Conservation (phyloP, 176 grass and related monocot genomes). For the Cymbopogon citratus region DNA sequence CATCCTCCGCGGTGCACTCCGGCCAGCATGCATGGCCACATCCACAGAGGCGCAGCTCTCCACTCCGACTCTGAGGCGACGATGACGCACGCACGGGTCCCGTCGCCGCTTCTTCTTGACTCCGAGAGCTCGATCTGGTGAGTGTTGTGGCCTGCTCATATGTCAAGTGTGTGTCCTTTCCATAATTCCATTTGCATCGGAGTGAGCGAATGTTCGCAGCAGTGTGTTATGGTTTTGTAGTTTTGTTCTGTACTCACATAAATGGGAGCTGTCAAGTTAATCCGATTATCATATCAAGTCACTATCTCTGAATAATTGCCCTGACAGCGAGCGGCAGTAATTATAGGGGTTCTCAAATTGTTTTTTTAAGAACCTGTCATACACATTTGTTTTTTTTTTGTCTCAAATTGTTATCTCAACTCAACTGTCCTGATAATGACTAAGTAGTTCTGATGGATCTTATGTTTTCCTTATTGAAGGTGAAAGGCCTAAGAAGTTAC, state of each 20-base stretch:
- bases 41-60: too few relatives aligned
- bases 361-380: neutral
- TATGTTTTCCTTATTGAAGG: conserved; percentile 1
- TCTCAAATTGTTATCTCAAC: conserved; percentile 8
- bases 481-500: neutral
- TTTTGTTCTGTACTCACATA: neutral
- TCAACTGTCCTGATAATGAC: conserved; percentile 7
- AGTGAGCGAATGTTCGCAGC: too few relatives aligned
- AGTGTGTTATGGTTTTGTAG: neutral
- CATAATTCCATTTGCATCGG: too few relatives aligned
- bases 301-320: neutral
- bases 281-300: neutral
- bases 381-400: neutral
- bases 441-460: neutral
- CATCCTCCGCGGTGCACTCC: too few relatives aligned
- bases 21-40: too few relatives aligned
- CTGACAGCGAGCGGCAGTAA: neutral
- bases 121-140: too few relatives aligned
- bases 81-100: too few relatives aligned
- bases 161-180: too few relatives aligned
- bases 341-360: neutral
- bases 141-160: too few relatives aligned
- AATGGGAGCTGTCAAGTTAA: neutral
- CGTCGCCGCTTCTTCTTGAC: too few relatives aligned
- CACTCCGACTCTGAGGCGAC: too few relatives aligned